A percentile compares a stretch with the other conserved stretches of the same genome.
Conservation (phyloP, 352 stramenopile species). For the Globisporangium parvum region DNA sequence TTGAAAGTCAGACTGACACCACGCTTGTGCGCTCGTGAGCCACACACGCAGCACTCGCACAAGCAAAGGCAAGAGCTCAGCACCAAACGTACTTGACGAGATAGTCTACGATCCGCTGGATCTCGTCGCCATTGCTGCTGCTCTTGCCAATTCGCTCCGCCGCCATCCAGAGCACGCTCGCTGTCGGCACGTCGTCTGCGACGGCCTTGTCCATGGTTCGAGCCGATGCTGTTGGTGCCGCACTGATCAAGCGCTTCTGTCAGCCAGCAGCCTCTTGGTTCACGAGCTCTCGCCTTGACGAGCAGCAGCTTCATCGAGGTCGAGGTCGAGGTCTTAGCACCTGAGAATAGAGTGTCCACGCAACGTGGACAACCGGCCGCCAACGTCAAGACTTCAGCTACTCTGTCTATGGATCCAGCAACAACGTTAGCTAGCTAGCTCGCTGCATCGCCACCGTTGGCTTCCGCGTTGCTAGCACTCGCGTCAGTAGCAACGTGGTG, state of each 20-base stretch:
- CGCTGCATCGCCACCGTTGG: background rate
- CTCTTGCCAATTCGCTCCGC: constrained; percentile 51
- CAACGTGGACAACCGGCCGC: too few species aligned
- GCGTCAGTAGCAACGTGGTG: background rate
- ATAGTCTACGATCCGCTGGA: constrained; percentile 56
- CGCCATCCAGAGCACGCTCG: constrained; percentile 42
- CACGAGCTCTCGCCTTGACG: background rate
- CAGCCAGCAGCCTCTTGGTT: too few species aligned
- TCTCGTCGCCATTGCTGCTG: constrained; percentile 26
- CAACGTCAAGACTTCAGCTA: too few species aligned
- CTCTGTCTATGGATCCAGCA: too few species aligned
- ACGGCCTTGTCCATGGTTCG: constrained; percentile 6
- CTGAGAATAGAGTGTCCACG: too few species aligned
- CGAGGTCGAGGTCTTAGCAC: too few species aligned
- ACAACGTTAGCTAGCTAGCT: background rate
- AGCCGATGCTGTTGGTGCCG: background rate
- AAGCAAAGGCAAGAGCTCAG: too few species aligned
- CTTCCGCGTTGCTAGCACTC: background rate
- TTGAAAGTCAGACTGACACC: too few species aligned
- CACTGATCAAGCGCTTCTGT: background rate
- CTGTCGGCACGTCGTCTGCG: constrained; percentile 27
- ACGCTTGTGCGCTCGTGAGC: background rate
- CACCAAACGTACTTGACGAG: constrained; percentile 54
- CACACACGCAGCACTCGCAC: background rate
- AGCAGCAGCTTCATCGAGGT: too few species aligned